Base-by-base conservation (phyloP, 2,329 filamentous ascomycete genomes). In the Dothistroma pini region DNA sequence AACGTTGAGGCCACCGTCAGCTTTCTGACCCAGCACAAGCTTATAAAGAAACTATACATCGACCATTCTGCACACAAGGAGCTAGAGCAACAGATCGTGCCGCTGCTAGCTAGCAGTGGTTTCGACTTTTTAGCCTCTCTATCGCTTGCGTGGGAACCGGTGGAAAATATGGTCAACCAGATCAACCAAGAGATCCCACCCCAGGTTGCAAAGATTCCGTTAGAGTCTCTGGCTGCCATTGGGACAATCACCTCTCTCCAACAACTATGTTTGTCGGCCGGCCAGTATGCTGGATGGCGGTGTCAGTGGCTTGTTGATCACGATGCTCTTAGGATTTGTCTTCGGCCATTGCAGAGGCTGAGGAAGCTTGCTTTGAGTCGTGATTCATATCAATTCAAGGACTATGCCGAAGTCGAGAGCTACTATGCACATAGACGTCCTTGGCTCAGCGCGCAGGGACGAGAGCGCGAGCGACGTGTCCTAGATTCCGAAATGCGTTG, bases 291-390 rank as follows among this genome's bases (percentile, higher is more conserved):
- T 12, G 53, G 53, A 10, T 38, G 53, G 53, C 53, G 53, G 9
- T 41, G 38, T 25, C 53, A 55, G 29, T 55, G 53, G 53, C 53
- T 55, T 21, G 22, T 55, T 25, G 53, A 55, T 31, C 53, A 55
- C 22, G 32, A 55, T 11, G 10, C 11, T 1, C 21, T 55, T n/a
- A n/a, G 32, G 11, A 21, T 19, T 25, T 34, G 35, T 19, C 35
- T 55, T 14, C 38, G n/a, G 14, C 10, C 22, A 12, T 21, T 55
- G 32, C 32, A 47, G 21, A 14, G 34, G 9, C 34, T 55, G 4
- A 47, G 25, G 19, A 29, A 21, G 3, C 32, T 55, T 4, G 53
- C 53, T 12, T 21, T 55, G n/a, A 22, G 53, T 44, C 53, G 53
- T 22, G 53, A 55, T 34, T 41, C 53, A 12, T 55, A 55, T 19